A percentile compares a stretch with the other conserved stretches of the same genome.
Evolutionary conservation across 176 grass and related monocot species (phyloP).

Genomic region (Stipa capillata): DNA sequence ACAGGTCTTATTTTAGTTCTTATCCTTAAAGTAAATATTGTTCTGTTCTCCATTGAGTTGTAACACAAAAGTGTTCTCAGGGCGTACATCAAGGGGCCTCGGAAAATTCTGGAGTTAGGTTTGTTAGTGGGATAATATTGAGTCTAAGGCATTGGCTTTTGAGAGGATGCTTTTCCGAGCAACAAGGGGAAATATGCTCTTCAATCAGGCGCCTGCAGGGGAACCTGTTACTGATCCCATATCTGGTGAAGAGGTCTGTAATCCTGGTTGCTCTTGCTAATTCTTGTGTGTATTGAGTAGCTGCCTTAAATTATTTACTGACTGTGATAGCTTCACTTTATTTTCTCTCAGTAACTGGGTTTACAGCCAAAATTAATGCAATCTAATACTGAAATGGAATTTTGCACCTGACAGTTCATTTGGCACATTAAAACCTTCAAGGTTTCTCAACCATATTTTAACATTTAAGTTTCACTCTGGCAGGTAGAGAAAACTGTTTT

Average conservation of each 20-base stretch:
- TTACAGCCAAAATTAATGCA: background rate
- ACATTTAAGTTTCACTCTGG: constrained; percentile 19
- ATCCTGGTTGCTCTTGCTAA: constrained; percentile 22
- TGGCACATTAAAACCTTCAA: background rate
- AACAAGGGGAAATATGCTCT: constrained; percentile 96
- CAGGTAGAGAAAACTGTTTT: constrained; percentile 98
- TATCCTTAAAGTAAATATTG: constrained; percentile 8
- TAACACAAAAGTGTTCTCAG: constrained; percentile 39
- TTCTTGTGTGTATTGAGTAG: constrained; percentile 16
- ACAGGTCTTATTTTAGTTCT: constrained; percentile 52
- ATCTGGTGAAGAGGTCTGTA: constrained; percentile 90
- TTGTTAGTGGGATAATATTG: constrained; percentile 91
- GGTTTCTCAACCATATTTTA: background rate
- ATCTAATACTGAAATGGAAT: constrained; percentile 2
- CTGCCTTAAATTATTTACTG: background rate
- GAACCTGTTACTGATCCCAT: constrained; percentile 85
- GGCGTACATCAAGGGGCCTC: constrained; percentile 43
- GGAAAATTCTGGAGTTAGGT: constrained; percentile 82
- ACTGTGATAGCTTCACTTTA: constrained; percentile 5
- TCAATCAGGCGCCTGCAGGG: constrained; percentile 86
- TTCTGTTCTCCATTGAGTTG: constrained; percentile 5
- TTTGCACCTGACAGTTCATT: background rate
- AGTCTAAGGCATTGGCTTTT: constrained; percentile 90
- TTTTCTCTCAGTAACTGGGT: background rate
- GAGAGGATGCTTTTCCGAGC: constrained; percentile 98